These are phyloP conservation scores for Exserohilum rostratum DNA, from an alignment of 2,329 filamentous ascomycete genomes.

Conservation along the genomic window DNA sequence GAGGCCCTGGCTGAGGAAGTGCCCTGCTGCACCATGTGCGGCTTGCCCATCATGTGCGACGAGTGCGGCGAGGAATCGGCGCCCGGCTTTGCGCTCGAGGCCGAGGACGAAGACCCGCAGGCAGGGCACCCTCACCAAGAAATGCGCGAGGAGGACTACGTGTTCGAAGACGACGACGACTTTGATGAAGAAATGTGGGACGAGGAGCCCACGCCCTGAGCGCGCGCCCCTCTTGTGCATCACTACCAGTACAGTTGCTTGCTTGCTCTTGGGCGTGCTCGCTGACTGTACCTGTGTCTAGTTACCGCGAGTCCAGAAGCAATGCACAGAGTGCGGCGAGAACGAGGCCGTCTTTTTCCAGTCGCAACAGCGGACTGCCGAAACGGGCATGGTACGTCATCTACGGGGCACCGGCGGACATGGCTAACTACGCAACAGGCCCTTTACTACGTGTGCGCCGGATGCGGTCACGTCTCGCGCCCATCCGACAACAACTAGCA, in stretches of 20 bases:
- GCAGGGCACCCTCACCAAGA: conserved; percentile 28
- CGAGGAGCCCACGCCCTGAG: conserved; percentile 40
- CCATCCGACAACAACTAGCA: conserved; percentile 18
- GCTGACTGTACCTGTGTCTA: conserved; percentile 57
- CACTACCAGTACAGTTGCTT: conserved; percentile 40
- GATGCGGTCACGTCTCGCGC: conserved; percentile 84
- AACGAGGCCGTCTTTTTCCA: conserved; percentile 98
- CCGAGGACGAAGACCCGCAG: conserved; percentile 45
- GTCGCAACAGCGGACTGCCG: conserved; percentile 93
- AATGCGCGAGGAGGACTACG: conserved; percentile 13
- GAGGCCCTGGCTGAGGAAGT: conserved; percentile 34
- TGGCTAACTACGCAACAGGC: conserved; percentile 46
- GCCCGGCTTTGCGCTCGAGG: conserved; percentile 53
- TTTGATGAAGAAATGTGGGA: conserved; percentile 40
- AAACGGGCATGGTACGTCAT: conserved; percentile 90
- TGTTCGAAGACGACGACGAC: conserved; percentile 27
- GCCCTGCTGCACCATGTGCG: conserved; percentile 64
- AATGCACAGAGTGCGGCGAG: conserved; percentile 83
- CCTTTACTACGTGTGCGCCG: conserved; percentile 78
- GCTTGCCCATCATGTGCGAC: conserved; percentile 61
- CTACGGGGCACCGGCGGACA: neutral
- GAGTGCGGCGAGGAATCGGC: conserved; percentile 57
- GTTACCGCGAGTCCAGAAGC: conserved; percentile 88
- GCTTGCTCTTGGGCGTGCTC: conserved; percentile 47
- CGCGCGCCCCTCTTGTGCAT: conserved; percentile 10